These are phyloP conservation scores for Artemisia annua DNA, from an alignment of 129 eudicot genomes.

Conservation along the genomic window DNA sequence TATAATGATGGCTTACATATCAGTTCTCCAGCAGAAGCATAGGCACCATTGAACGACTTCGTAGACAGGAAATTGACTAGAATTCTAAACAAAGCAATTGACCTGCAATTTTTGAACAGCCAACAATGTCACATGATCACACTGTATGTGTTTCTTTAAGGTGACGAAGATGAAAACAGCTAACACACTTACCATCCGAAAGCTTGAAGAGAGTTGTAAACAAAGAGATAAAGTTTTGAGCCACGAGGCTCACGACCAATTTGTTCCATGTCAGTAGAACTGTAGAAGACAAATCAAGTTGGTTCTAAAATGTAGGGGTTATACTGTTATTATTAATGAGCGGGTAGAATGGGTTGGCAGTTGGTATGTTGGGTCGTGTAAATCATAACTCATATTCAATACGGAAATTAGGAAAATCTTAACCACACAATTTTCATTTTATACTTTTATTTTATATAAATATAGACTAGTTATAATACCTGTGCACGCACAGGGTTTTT, in stretches of 20 bases:
- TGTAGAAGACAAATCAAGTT: too few relatives aligned
- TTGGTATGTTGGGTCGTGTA: too few relatives aligned
- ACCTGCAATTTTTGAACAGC: slow-evolving; percentile 46
- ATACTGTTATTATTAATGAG: too few relatives aligned
- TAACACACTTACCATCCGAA: slow-evolving; percentile 66
- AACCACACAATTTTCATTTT: too few relatives aligned
- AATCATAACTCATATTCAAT: too few relatives aligned
- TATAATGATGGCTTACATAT: slow-evolving; percentile 46
- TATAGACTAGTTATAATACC: too few relatives aligned
- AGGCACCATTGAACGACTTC: slow-evolving; percentile 55
- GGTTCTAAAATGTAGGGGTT: too few relatives aligned
- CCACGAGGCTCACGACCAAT: slow-evolving; percentile 33
- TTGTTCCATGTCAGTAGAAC: background rate
- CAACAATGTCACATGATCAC: slow-evolving; percentile 7
- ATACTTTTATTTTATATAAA: too few relatives aligned
- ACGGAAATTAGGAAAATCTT: too few relatives aligned
- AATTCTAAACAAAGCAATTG: slow-evolving; percentile 51
- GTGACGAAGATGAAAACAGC: too few relatives aligned
- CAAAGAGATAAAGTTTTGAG: slow-evolving; percentile 60
- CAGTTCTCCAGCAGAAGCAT: slow-evolving; percentile 68
- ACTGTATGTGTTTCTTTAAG: background rate
- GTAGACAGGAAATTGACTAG: slow-evolving; percentile 41
- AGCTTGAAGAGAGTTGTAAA: slow-evolving; percentile 75
- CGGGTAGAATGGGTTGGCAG: too few relatives aligned
- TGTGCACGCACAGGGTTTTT: too few relatives aligned